Evolutionary conservation across 2,329 filamentous ascomycete genomes (phyloP).

Genomic region (Colletotrichum costaricense): DNA sequence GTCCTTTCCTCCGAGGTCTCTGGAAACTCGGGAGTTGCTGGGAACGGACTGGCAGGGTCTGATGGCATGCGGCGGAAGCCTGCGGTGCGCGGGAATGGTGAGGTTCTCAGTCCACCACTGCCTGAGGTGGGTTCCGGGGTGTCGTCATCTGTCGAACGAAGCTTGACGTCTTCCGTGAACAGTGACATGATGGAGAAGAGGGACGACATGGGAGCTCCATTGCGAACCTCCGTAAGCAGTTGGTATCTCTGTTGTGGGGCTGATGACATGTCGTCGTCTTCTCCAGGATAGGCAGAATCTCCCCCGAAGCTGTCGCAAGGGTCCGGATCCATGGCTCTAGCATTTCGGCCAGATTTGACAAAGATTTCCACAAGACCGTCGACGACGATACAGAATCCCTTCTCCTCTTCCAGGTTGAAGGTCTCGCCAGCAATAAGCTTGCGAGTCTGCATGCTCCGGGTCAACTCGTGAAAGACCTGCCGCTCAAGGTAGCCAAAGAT

Average conservation of each 20-base stretch:
- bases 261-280: slow-evolving; percentile 72
- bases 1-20: slow-evolving; percentile 16
- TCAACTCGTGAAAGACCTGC: slow-evolving; percentile 97
- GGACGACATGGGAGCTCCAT: slow-evolving; percentile 98
- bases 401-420: slow-evolving; percentile 93
- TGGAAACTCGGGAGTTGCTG: slow-evolving; percentile 15
- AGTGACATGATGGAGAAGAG: slow-evolving; percentile 96
- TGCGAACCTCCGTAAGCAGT: slow-evolving; percentile 95
- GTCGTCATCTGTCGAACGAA: slow-evolving; percentile 77
- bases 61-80: slow-evolving; percentile 32
- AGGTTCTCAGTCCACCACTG: slow-evolving; percentile 19
- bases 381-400: slow-evolving; percentile 97
- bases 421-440: slow-evolving; percentile 98
- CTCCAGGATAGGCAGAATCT: slow-evolving; percentile 65
- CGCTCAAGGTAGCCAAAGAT: slow-evolving; percentile 98
- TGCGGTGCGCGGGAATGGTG: slow-evolving; percentile 26
- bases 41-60: slow-evolving; percentile 35
- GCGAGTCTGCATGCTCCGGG: slow-evolving; percentile 96
- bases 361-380: slow-evolving; percentile 98
- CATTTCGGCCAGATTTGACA: slow-evolving; percentile 83
- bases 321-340: slow-evolving; percentile 47
- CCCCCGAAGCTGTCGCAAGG: slow-evolving; percentile 47
- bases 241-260: slow-evolving; percentile 88
- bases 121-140: slow-evolving; percentile 40
- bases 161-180: slow-evolving; percentile 93